Percentiles rank a stretch among this genome's conserved stretches.
Evolutionary conservation across 768 basidiomycete species (phyloP).

Genomic region (Suillus tomentosus): DNA sequence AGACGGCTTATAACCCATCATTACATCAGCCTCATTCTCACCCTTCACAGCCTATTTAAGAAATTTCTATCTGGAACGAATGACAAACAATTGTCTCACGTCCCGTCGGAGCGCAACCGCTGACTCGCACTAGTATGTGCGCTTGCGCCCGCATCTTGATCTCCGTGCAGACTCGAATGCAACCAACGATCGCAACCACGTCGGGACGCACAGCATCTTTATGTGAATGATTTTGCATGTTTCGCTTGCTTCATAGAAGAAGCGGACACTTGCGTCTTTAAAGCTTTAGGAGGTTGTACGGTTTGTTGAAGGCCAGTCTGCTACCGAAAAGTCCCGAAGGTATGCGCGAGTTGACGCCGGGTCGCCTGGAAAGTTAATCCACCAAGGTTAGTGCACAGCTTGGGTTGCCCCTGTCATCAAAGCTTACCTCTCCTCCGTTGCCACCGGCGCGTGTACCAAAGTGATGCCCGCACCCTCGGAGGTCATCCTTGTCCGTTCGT

Average conservation of each 20-base stretch:
- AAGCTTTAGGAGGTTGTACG: conserved; percentile 1
- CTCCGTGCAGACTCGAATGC: not conserved
- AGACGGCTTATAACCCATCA: conserved; percentile 33
- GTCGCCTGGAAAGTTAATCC: not conserved
- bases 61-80: conserved; percentile 12
- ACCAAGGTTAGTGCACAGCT: not conserved
- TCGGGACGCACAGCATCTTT: not conserved
- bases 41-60: conserved; percentile 24
- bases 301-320: not conserved
- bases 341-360: not conserved
- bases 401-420: not conserved
- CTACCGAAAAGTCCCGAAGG: not conserved
- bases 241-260: conserved; percentile 5
- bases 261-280: not conserved
- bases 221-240: not conserved
- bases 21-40: conserved; percentile 37
- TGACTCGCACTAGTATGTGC: not conserved
- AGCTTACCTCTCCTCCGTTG: not conserved
- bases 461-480: not conserved
- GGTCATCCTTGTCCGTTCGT: not conserved
- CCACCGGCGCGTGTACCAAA: not conserved
- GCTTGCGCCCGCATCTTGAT: not conserved
- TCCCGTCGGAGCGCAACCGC: conserved; percentile 6
- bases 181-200: not conserved
- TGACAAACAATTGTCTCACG: not conserved